Evolutionary conservation across 345 rosid species (phyloP).

Genomic region (Theobroma cacao): DNA sequence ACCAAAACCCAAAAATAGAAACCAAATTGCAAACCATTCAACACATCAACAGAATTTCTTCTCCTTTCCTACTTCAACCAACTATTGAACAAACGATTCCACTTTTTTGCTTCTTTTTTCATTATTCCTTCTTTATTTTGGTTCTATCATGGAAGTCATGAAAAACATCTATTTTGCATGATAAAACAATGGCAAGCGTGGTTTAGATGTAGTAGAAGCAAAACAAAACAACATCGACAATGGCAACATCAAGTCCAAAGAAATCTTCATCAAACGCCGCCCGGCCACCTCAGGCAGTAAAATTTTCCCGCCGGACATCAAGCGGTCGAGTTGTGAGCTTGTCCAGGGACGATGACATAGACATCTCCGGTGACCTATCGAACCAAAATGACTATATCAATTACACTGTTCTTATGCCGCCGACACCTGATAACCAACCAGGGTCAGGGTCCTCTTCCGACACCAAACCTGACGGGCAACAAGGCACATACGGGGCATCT

Average conservation of each 20-base stretch:
- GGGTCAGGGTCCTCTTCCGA: constrained; percentile 30
- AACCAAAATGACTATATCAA: constrained; percentile 75
- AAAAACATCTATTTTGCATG: neutral
- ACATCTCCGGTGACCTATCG: constrained; percentile 60
- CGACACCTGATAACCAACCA: constrained; percentile 95
- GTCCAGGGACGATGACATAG: constrained; percentile 74
- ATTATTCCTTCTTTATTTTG: neutral
- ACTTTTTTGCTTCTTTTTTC: constrained; percentile 7
- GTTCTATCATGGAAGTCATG: neutral
- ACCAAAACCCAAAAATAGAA: constrained; percentile 22
- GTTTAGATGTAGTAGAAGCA: neutral
- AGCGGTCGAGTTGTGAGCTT: constrained; percentile 68
- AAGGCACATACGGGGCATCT: constrained; percentile 7
- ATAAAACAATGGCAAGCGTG: neutral
- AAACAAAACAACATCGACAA: constrained; percentile 12
- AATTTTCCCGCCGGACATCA: constrained; percentile 61
- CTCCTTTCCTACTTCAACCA: constrained; percentile 15
- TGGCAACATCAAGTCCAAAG: constrained; percentile 37
- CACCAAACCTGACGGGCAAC: constrained; percentile 30
- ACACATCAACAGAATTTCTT: neutral
- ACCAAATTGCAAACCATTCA: constrained; percentile 17
- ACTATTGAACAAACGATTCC: constrained; percentile 5
- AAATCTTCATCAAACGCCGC: constrained; percentile 39
- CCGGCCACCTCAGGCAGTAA: constrained; percentile 63
- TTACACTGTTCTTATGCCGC: constrained; percentile 92